Base-by-base conservation (phyloP, 306 rosid genomes). In the Quercus alba region DNA sequence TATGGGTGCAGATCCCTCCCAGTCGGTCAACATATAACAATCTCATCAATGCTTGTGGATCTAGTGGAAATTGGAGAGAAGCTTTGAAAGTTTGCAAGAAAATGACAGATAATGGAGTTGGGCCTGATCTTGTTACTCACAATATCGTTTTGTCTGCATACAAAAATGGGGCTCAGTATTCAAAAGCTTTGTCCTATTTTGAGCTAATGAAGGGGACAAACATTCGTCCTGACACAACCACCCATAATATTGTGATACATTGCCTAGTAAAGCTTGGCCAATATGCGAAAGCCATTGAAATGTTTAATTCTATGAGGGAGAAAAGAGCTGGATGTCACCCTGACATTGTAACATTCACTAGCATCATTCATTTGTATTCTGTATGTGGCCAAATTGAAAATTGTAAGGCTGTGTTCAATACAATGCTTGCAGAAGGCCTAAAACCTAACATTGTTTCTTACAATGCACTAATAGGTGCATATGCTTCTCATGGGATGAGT, bases 71-170 rank as follows among this genome's bases (percentile, higher is more conserved):
- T 87, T 94, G 99, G 99, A 90, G 89, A 81, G 99, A 91, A 85
- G 99, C 99, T 58, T 90, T 94, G 72, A 87, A 85, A 38, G 74
- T 91, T 82, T 93, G 95, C 97, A 93, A 91, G 93, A 90, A 86
- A 88, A 94, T 94, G 99, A 89, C 97, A 19, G 97, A 93, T 80
- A 93, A 93, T 78, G 99, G 99, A 82, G 89, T 94, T 80, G 99
- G 99, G 56, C 99, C 99, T 70, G 99, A 94, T 91, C 97, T 94
- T 78, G 95, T 94, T 78, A 94, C 99, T 77, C 99, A 94, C 89
- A 93, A 94, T 79, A 94, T 91, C 80, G 83, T 94, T 72, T 86
- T 94, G 49, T 91, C 99, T 70, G 94, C 97, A 67, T 93, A 87
- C 83, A 94, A 94, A 87, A 86, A 83, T 72, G 99, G 99, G 78